Conservation (phyloP, 768 basidiomycete genomes). For the Chalciporus piperatus region DNA sequence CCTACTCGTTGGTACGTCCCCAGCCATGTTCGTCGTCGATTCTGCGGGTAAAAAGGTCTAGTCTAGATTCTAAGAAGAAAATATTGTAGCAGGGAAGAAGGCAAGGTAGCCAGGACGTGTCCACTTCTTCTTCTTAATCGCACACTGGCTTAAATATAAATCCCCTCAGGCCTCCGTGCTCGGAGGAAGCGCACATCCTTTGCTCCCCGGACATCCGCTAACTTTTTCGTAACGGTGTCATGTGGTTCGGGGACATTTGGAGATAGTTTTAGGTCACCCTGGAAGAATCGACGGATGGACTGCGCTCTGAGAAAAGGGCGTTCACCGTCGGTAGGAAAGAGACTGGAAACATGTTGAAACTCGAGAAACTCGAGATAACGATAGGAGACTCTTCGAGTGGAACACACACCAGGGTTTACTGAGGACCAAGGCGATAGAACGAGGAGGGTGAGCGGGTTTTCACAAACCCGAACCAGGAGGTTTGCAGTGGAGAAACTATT, state of each 20-base stretch:
- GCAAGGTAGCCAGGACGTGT: neutral
- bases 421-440: neutral
- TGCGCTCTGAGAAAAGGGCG: neutral
- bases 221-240: slow-evolving; percentile 3
- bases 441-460: neutral
- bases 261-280: slow-evolving; percentile 1
- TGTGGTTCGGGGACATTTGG: slow-evolving; percentile 4
- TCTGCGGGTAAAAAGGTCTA: neutral
- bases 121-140: neutral
- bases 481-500: neutral
- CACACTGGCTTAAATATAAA: slow-evolving; percentile 10
- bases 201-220: slow-evolving; percentile 14
- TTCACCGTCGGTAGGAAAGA: neutral
- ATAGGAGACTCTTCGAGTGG: neutral
- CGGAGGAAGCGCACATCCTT: neutral
- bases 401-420: neutral
- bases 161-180: neutral
- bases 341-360: neutral
- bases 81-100: neutral
- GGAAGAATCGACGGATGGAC: neutral
- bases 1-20: slow-evolving; percentile 57
- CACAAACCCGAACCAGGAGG: neutral
- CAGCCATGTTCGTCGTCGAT: slow-evolving; percentile 17
- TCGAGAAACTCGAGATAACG: neutral
- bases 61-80: neutral